These are phyloP conservation scores for Paramecium sexaurelia DNA, from an alignment of 73 alveolate species.

Conservation along the genomic window DNA sequence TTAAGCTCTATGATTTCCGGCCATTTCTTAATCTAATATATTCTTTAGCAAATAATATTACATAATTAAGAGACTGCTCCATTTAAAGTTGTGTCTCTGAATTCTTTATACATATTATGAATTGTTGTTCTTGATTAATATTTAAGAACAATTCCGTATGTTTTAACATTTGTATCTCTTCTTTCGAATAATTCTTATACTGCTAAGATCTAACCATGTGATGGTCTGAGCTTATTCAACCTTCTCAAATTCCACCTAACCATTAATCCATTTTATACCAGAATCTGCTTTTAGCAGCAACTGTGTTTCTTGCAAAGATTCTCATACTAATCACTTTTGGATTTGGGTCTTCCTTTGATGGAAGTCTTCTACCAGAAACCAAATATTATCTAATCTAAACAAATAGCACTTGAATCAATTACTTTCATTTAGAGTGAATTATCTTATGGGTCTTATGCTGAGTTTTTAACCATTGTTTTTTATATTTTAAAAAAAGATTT, in stretches of 20 bases:
- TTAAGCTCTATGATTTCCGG: slow-evolving; percentile 94
- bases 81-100: slow-evolving; percentile 86
- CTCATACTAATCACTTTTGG: slow-evolving; percentile 91
- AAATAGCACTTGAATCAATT: background rate
- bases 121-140: slow-evolving; percentile 90
- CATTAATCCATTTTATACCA: slow-evolving; percentile 76
- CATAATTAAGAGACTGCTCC: slow-evolving; percentile 92
- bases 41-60: background rate
- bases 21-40: slow-evolving; percentile 82
- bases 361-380: slow-evolving; percentile 86
- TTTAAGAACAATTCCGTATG: slow-evolving; percentile 91
- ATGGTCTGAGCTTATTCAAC: slow-evolving; percentile 84
- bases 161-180: slow-evolving; percentile 80
- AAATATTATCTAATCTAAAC: slow-evolving; percentile 81
- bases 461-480: slow-evolving; percentile 47
- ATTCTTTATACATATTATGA: slow-evolving; percentile 95
- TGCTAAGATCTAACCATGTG: slow-evolving; percentile 89
- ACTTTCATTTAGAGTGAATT: slow-evolving; percentile 44
- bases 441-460: slow-evolving; percentile 55
- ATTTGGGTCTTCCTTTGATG: slow-evolving; percentile 82
- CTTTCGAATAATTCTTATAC: slow-evolving; percentile 85
- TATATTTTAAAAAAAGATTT: slow-evolving; percentile 53
- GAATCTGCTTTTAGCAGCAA: slow-evolving; percentile 90
- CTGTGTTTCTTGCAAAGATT: slow-evolving; percentile 87
- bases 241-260: slow-evolving; percentile 78